Conservation (phyloP, 75 land plant genomes). For the Ceratopteris richardii region DNA sequence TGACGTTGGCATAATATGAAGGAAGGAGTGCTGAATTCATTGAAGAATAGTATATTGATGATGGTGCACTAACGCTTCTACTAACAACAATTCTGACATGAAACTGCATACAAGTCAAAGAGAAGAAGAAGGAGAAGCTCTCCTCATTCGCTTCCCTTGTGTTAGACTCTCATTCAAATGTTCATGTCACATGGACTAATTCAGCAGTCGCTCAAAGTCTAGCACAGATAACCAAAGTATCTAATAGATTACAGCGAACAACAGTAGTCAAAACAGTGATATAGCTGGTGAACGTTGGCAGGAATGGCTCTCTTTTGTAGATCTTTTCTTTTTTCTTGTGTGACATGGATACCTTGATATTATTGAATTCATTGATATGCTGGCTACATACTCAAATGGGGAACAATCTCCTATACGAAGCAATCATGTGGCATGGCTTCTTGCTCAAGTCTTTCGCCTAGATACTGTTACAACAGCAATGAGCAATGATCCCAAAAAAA, state of each 20-base stretch:
- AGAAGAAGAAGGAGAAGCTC: too few species aligned
- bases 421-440: conserved; percentile 96
- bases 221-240: too few species aligned
- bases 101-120: too few species aligned
- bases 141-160: too few species aligned
- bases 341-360: conserved; percentile 91
- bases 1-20: too few species aligned
- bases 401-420: conserved; percentile 56
- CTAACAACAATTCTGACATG: too few species aligned
- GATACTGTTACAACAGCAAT: conserved; percentile 74
- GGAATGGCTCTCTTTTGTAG: conserved; percentile 90
- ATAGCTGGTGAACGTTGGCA: conserved; percentile 82
- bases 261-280: background rate
- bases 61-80: too few species aligned
- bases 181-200: too few species aligned
- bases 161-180: too few species aligned
- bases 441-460: conserved; percentile 84
- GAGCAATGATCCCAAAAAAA: conserved; percentile 68
- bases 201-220: too few species aligned
- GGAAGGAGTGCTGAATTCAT: too few species aligned
- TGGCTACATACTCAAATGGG: conserved; percentile 43
- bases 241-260: conserved; percentile 13
- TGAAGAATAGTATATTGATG: too few species aligned
- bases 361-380: conserved; percentile 87
- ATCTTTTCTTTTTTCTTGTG: conserved; percentile 85